Conservation (phyloP, 202 grass and related monocot species). For the Zizania palustris region DNA sequence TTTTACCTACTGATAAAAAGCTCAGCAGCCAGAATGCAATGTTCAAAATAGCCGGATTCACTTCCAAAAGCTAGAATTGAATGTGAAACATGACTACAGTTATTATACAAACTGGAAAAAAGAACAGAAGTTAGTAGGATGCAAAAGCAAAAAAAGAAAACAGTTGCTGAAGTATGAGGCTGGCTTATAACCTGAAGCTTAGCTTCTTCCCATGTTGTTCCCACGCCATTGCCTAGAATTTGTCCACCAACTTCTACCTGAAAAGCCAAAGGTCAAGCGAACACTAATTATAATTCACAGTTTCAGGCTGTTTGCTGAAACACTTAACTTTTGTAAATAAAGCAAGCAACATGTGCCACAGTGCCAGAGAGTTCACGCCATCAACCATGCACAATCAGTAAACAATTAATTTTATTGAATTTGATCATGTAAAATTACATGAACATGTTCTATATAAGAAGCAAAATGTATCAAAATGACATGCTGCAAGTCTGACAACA, state of each 20-base stretch:
- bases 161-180: conserved; percentile 7
- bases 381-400: background rate
- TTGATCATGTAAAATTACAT: background rate
- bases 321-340: conserved; percentile 5
- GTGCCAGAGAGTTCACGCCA: background rate
- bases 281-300: background rate
- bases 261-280: background rate
- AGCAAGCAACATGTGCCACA: background rate
- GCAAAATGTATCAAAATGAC: background rate
- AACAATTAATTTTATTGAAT: background rate
- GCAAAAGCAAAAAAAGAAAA: conserved; percentile 13
- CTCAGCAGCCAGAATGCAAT: no score
- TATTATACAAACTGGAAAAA: background rate
- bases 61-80: conserved; percentile 12
- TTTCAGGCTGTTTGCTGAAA: conserved; percentile 11
- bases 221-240: conserved; percentile 67
- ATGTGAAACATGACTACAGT: conserved; percentile 1
- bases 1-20: no score
- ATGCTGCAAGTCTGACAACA: conserved; percentile 12
- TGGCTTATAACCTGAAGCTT: conserved; percentile 64
- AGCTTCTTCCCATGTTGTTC: conserved; percentile 90
- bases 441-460: conserved; percentile 12
- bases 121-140: background rate
- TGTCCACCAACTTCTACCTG: conserved; percentile 83
- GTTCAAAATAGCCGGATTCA: no score